phyloP scores from a whole-genome alignment of 164 flowering plant genomes.

The Stephania cephalantha region DNA sequence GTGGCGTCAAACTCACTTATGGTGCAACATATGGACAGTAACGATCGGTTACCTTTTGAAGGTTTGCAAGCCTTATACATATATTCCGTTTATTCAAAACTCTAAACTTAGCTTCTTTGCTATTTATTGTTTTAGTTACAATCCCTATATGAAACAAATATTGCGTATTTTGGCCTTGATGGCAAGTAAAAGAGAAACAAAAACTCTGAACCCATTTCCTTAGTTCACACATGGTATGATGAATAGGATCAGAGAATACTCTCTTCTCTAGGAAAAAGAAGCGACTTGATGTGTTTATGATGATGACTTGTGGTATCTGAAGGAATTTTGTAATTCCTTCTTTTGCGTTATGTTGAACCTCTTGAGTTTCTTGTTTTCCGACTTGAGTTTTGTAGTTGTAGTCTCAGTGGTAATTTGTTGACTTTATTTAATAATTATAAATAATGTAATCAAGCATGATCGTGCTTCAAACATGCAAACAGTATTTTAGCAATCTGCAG shows the following conservation, averaged over 20 bases:
- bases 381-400: no score
- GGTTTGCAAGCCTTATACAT: conserved; percentile 39
- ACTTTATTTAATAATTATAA: no score
- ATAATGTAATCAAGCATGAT: no score
- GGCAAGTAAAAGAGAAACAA: not conserved
- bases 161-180: not conserved
- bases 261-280: not conserved
- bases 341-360: not conserved
- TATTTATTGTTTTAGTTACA: not conserved
- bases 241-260: not conserved
- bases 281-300: not conserved
- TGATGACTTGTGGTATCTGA: not conserved
- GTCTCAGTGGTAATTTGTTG: no score
- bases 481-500: no score
- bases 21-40: conserved; percentile 36
- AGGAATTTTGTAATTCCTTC: not conserved
- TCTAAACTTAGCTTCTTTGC: not conserved
- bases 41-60: conserved; percentile 34
- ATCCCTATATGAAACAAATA: not conserved
- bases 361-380: not conserved
- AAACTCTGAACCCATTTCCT: not conserved
- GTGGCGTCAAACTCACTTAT: conserved; percentile 38
- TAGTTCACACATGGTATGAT: not conserved
- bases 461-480: no score
- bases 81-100: not conserved